Conservation (phyloP, 179 eudicot species). For the Nepenthes alata region DNA sequence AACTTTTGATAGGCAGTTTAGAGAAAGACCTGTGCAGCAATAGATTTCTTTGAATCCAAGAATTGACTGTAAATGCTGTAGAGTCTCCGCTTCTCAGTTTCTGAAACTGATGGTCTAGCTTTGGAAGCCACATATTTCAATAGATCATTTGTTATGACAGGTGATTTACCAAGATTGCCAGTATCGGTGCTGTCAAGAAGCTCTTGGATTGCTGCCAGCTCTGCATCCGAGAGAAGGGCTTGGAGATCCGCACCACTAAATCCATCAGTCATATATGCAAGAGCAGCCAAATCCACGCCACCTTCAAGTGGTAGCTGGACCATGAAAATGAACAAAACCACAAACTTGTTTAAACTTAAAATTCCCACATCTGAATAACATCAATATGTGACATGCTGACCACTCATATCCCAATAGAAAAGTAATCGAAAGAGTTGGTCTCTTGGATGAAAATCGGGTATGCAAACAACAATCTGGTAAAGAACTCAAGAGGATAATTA, state of each 20-base stretch:
- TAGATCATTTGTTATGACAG: slow-evolving; percentile 49
- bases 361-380: neutral
- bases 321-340: slow-evolving; percentile 1
- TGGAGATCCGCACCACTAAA: slow-evolving; percentile 98
- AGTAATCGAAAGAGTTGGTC: too few relatives aligned
- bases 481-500: too few relatives aligned
- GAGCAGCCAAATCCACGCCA: slow-evolving; percentile 53
- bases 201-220: slow-evolving; percentile 87
- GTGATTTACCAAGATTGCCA: slow-evolving; percentile 30
- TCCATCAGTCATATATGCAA: slow-evolving; percentile 69
- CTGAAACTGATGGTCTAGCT: slow-evolving; percentile 82
- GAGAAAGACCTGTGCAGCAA: slow-evolving; percentile 63
- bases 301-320: slow-evolving; percentile 68
- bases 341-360: neutral
- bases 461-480: too few relatives aligned
- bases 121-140: slow-evolving; percentile 55
- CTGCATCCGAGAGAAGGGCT: slow-evolving; percentile 93
- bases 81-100: slow-evolving; percentile 65
- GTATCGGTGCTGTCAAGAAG: slow-evolving; percentile 42
- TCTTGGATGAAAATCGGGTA: too few relatives aligned
- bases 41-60: slow-evolving; percentile 70
- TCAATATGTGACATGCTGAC: neutral
- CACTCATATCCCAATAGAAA: too few relatives aligned
- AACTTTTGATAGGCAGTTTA: slow-evolving; percentile 2
- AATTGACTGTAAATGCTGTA: slow-evolving; percentile 72